Evolutionary conservation across 2,329 filamentous ascomycete species (phyloP).

Genomic region (Daldinia sp.): DNA sequence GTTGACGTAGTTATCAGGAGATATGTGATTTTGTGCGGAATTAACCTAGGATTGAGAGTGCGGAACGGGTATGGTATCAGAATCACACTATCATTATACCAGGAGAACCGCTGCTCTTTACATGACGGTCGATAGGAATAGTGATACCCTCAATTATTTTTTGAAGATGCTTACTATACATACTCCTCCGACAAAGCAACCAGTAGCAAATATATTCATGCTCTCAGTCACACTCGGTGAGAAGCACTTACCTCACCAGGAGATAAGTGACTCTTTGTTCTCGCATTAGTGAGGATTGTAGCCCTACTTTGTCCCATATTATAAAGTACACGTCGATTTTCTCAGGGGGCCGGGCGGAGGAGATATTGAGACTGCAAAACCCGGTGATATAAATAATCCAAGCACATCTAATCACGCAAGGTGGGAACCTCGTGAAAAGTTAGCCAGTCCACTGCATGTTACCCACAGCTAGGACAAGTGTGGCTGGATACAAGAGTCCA

Average conservation of each 20-base stretch:
- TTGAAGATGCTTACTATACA: not conserved
- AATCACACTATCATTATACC: not conserved
- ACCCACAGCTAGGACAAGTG: not conserved
- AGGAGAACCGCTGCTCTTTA: not conserved
- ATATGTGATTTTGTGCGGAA: not conserved
- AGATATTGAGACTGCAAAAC: not conserved
- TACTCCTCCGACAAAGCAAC: not conserved
- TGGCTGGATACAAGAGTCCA: not conserved
- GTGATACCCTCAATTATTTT: not conserved
- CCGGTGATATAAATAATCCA: not conserved
- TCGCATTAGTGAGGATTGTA: not conserved
- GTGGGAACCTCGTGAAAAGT: not conserved
- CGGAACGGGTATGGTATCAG: not conserved
- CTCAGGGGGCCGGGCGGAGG: no score
- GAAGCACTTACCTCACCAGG: not conserved
- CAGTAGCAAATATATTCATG: not conserved
- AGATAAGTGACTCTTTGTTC: not conserved
- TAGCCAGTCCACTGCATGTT: not conserved
- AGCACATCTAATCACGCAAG: not conserved
- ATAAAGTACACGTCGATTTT: not conserved
- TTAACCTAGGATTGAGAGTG: not conserved
- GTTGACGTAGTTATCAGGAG: not conserved
- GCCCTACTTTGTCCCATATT: not conserved
- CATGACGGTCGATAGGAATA: not conserved
- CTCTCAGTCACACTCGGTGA: not conserved